Evolutionary conservation across 164 flowering plant genomes (phyloP).

Genomic region (Berberis vulgaris): DNA sequence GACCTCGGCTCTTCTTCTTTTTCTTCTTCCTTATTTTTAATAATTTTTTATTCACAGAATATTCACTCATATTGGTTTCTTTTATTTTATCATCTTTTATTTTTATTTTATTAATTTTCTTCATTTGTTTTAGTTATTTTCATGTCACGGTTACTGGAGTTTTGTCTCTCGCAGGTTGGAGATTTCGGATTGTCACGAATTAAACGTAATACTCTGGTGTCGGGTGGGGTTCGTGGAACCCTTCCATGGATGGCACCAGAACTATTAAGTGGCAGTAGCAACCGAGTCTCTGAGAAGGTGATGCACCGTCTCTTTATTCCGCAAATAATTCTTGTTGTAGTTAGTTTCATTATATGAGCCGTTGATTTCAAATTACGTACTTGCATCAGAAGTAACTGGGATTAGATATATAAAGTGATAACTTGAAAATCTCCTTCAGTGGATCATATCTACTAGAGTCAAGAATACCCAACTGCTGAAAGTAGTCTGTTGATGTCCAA

Average conservation of each 20-base stretch:
- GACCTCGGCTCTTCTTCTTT: no score
- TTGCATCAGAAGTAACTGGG: no score
- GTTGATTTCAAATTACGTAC: no score
- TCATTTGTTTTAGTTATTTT: background rate
- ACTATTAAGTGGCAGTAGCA: slow-evolving; percentile 70
- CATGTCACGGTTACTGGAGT: background rate
- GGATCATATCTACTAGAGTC: no score
- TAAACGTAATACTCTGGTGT: slow-evolving; percentile 72
- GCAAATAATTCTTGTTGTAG: background rate
- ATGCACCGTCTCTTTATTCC: background rate
- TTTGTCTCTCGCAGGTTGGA: slow-evolving; percentile 45
- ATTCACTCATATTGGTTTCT: background rate
- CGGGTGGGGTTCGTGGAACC: slow-evolving; percentile 95
- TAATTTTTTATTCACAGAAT: no score
- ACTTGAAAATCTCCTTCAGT: no score
- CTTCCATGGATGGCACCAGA: slow-evolving; percentile 99
- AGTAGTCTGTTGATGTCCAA: no score
- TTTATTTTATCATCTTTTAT: background rate
- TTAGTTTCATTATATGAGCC: no score
- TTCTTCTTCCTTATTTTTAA: no score
- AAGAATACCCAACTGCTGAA: no score
- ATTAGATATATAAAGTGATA: no score
- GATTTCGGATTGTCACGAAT: slow-evolving; percentile 91
- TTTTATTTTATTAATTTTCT: background rate
- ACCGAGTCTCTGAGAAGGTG: slow-evolving; percentile 80